Evolutionary conservation across 371 early-diverging fungal species (phyloP), one percentile per base, ranked within the genome.

Genomic region (Mortierella sp.): DNA sequence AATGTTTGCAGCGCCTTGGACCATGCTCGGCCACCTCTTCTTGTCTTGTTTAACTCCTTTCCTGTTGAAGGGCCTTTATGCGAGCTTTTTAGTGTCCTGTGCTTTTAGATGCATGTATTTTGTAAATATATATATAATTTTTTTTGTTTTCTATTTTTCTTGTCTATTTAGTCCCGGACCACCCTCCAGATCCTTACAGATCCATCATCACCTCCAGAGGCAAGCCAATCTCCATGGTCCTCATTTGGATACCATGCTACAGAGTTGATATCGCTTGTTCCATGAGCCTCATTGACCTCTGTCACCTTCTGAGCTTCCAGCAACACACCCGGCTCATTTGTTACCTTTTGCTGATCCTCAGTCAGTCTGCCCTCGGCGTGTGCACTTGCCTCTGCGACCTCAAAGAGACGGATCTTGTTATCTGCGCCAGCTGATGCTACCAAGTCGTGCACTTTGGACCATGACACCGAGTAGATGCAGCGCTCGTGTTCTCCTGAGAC

Each of bases 401-500:
- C 81, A 78, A 93, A 89, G 6, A 95, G 65, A 3, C 87, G 82
- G 41, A 97, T 86, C 3, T 79, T 73, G 79, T 95, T 95, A 79
- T 98, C 98, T 5, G 94, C 95, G 53, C 92, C 86, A 4, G 92
- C 90, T 32, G 93, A 95, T 2, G 94, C 95, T 39, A 98, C 85
- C 30, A 64, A 68, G 8, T 86, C 89, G 47, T 83, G 60, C 23
- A 83, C 78, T 42, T 90, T 90, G 21, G 92, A 90, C 97, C 97
- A 98, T 31, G 97, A 93, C 0, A 98, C 96, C 4, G 93, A 92
- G 76, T 95, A 98, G 43, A 98, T 92, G 37, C 94, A 89, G 30
- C 97, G 85, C 9, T 84, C 78, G 70, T 96, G 95, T 21, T 84
- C 81, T 1, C 93, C 89, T 0, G 84, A 78, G 8, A 94, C 61